Conservation (phyloP, 2,329 filamentous ascomycete species). For the Seiridium cupressi region DNA sequence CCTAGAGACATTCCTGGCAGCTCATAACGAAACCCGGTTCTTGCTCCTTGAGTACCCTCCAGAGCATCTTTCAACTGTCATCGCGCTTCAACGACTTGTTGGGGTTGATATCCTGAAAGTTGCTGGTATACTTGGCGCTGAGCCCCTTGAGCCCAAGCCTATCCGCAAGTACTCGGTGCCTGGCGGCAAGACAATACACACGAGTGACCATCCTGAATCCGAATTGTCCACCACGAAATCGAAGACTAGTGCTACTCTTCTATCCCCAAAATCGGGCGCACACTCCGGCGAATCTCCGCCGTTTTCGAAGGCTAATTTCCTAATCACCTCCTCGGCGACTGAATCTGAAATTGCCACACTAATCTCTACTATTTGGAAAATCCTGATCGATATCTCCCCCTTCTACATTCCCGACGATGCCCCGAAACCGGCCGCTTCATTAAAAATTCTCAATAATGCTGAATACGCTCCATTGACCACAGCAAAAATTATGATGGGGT, state of each 20-base stretch:
- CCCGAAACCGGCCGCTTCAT: conserved; percentile 4
- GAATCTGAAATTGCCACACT: conserved; percentile 53
- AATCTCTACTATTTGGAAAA: conserved; percentile 50
- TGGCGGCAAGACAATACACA: conserved; percentile 11
- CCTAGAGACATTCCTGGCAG: conserved; percentile 57
- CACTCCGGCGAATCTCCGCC: conserved; percentile 22
- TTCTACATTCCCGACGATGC: conserved; percentile 44
- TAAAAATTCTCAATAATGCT: neutral
- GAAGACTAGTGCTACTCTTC: conserved; percentile 10
- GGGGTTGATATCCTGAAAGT: conserved; percentile 57
- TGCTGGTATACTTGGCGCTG: conserved; percentile 52
- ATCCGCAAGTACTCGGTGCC: conserved; percentile 12
- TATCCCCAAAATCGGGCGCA: conserved; percentile 5
- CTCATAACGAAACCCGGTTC: conserved; percentile 51
- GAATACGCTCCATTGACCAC: conserved; percentile 19
- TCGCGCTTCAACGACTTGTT: conserved; percentile 57
- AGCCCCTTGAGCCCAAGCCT: conserved; percentile 29
- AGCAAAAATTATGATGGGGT: conserved; percentile 23
- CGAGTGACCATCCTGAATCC: conserved; percentile 23
- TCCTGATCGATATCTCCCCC: conserved; percentile 41
- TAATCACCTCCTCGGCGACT: conserved; percentile 54
- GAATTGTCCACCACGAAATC: conserved; percentile 20
- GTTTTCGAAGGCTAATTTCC: conserved; percentile 54
- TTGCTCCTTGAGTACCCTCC: conserved; percentile 59
- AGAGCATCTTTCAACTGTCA: conserved; percentile 53